A percentile compares a stretch with the other conserved stretches of the same genome.
These are phyloP conservation scores for Rhizophlyctis rosea DNA, from an alignment of 192 early-diverging fungal genomes.

Conservation along the genomic window DNA sequence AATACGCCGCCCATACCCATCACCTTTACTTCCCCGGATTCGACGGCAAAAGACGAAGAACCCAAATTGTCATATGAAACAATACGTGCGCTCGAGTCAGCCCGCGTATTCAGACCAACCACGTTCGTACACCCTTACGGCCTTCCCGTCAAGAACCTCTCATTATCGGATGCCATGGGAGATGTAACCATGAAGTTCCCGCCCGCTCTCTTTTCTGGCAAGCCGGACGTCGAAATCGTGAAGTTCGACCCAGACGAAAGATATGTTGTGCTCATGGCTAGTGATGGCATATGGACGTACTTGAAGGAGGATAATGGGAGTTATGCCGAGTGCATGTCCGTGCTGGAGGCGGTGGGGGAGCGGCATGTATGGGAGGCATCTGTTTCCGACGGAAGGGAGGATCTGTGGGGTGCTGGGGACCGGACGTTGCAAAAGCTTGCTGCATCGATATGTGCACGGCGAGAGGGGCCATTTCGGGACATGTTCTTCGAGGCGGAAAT, in stretches of 20 bases:
- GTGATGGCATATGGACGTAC: slow-evolving; percentile 19
- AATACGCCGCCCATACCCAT: not conserved
- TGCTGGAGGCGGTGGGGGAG: not conserved
- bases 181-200: slow-evolving; percentile 24
- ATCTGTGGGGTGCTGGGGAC: not conserved
- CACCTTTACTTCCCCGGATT: not conserved
- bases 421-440: not conserved
- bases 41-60: not conserved
- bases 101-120: slow-evolving; percentile 17
- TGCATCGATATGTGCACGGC: slow-evolving; percentile 2
- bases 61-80: not conserved
- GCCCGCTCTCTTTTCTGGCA: slow-evolving; percentile 15
- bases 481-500: not conserved
- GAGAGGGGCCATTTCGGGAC: not conserved
- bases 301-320: not conserved
- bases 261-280: slow-evolving; percentile 16
- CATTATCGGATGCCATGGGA: slow-evolving; percentile 23
- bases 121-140: slow-evolving; percentile 15
- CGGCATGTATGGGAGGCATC: slow-evolving; percentile 2
- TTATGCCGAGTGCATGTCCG: not conserved
- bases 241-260: not conserved
- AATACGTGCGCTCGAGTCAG: slow-evolving; percentile 2
- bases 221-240: slow-evolving; percentile 16
- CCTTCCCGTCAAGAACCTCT: slow-evolving; percentile 5
- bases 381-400: not conserved